Percentiles rank a stretch among this genome's conserved stretches.
Evolutionary conservation across 2,329 filamentous ascomycete species (phyloP).

Genomic region (Ophiosphaerella herpotricha): DNA sequence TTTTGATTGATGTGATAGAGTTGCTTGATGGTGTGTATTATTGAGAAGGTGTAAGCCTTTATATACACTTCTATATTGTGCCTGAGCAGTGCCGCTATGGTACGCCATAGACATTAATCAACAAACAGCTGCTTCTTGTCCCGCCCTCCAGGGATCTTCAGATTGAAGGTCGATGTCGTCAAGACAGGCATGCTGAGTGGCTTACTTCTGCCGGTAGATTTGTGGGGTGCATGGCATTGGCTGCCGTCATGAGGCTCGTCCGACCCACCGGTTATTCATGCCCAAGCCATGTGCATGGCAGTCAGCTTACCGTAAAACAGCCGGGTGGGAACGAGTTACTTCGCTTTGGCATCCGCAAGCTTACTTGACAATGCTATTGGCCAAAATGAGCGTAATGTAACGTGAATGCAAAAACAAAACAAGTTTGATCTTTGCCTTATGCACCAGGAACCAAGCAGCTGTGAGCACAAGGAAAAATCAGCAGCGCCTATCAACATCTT

Average conservation of each 20-base stretch:
- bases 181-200: slow-evolving; percentile 15
- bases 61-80: slow-evolving; percentile 18
- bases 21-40: slow-evolving; percentile 13
- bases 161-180: slow-evolving; percentile 9
- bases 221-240: slow-evolving; percentile 31
- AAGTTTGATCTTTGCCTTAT: neutral
- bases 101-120: slow-evolving; percentile 5
- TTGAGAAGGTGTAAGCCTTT: slow-evolving; percentile 10
- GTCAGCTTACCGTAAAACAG: neutral
- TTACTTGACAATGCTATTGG: slow-evolving; percentile 3
- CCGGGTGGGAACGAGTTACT: slow-evolving; percentile 7
- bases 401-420: neutral
- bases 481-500: neutral
- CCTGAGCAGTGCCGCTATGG: slow-evolving; percentile 4
- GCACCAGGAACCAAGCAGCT: too few relatives aligned
- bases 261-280: slow-evolving; percentile 34
- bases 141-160: slow-evolving; percentile 19
- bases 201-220: slow-evolving; percentile 28
- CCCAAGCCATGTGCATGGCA: slow-evolving; percentile 2
- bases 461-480: too few relatives aligned
- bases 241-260: slow-evolving; percentile 10
- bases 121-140: slow-evolving; percentile 1
- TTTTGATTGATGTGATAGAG: slow-evolving; percentile 17
- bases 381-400: slow-evolving; percentile 1
- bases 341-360: neutral